These are phyloP conservation scores for Ilyonectria sp. DNA, from an alignment of 2,329 filamentous ascomycete genomes.

Conservation along the genomic window DNA sequence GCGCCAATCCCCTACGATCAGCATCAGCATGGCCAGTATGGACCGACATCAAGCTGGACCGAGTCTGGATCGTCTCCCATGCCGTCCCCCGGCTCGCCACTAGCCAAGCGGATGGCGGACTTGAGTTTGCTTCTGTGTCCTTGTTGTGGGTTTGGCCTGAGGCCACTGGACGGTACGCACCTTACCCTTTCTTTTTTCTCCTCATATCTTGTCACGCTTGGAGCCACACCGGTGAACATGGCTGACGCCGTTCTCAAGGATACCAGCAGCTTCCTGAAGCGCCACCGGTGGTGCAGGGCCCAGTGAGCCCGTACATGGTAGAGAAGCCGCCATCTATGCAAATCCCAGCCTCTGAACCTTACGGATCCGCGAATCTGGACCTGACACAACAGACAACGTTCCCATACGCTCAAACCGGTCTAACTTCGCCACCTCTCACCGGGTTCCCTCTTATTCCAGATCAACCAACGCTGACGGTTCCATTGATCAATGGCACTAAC, in stretches of 20 bases:
- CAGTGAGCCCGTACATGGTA: constrained; percentile 52
- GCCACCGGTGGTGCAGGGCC: constrained; percentile 47
- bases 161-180: constrained; percentile 51
- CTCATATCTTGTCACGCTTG: not conserved
- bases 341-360: constrained; percentile 38
- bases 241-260: constrained; percentile 47
- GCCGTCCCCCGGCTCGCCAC: constrained; percentile 43
- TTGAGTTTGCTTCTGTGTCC: constrained; percentile 50
- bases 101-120: constrained; percentile 50
- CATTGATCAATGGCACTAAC: constrained; percentile 32
- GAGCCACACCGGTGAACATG: constrained; percentile 3
- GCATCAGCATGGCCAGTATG: constrained; percentile 40
- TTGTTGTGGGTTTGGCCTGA: constrained; percentile 50
- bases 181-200: constrained; percentile 6
- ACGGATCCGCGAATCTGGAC: constrained; percentile 31
- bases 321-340: constrained; percentile 48
- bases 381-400: constrained; percentile 34
- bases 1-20: constrained; percentile 41
- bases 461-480: constrained; percentile 35
- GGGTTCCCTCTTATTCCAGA: constrained; percentile 42
- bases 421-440: constrained; percentile 40
- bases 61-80: constrained; percentile 43
- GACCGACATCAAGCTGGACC: constrained; percentile 40
- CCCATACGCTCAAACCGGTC: constrained; percentile 36
- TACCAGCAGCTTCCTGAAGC: constrained; percentile 52